Percentiles rank a stretch among this genome's conserved stretches.
These are phyloP conservation scores for Talaromyces atroroseus DNA, from an alignment of 2,329 filamentous ascomycete species.

Conservation along the genomic window DNA sequence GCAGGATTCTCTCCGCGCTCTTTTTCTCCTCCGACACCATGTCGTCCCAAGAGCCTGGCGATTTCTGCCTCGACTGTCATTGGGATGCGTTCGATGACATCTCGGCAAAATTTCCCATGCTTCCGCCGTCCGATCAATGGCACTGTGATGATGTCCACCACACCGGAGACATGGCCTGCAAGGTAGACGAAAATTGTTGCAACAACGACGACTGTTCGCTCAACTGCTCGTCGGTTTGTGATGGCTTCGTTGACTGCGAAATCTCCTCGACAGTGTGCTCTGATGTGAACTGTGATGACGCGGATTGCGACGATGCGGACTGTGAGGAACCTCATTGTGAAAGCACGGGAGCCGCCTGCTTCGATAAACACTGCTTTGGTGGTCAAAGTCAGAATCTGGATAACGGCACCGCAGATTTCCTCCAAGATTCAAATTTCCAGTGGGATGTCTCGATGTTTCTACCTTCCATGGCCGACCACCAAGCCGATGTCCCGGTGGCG, in stretches of 20 bases:
- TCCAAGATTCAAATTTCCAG: constrained; percentile 25
- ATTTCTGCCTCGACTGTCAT: constrained; percentile 39
- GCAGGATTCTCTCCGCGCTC: neutral
- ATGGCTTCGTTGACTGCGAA: constrained; percentile 38
- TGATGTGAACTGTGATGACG: constrained; percentile 23
- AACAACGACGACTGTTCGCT: constrained; percentile 34
- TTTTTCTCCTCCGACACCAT: constrained; percentile 16
- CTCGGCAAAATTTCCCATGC: constrained; percentile 25
- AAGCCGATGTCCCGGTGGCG: constrained; percentile 3
- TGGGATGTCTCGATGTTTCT: constrained; percentile 26
- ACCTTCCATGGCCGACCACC: constrained; percentile 16
- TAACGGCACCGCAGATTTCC: constrained; percentile 28
- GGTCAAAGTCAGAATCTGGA: constrained; percentile 20
- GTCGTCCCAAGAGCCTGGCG: constrained; percentile 27
- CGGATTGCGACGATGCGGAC: neutral
- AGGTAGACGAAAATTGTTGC: constrained; percentile 34
- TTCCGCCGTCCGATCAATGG: constrained; percentile 24
- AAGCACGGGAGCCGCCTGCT: constrained; percentile 31
- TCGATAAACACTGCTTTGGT: constrained; percentile 34
- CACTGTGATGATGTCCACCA: constrained; percentile 26
- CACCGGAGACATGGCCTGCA: constrained; percentile 21
- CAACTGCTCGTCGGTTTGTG: constrained; percentile 36
- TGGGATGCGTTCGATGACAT: constrained; percentile 33
- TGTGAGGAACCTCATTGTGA: constrained; percentile 20
- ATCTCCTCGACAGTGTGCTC: constrained; percentile 32